Evolutionary conservation across 2,329 filamentous ascomycete genomes (phyloP), one percentile per base, ranked within the genome.

Genomic region (Arachnopeziza araneosa): DNA sequence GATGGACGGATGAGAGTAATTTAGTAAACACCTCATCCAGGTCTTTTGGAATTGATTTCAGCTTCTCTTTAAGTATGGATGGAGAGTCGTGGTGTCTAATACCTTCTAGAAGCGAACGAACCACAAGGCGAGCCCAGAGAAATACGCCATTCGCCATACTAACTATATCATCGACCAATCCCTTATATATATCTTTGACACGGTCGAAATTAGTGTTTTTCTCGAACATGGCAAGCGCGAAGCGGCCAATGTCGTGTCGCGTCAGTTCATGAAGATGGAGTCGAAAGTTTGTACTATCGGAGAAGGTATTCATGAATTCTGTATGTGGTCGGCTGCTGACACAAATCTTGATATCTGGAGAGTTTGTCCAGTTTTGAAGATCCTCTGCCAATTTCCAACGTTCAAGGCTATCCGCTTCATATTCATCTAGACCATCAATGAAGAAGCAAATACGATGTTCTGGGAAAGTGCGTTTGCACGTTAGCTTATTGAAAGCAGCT

Each of bases 371-470:
- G 22, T 63, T 32, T 22, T 59, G 12, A 30, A 59, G 14, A 60
- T 56, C 49, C 50, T 65, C 52, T 55, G 66, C 55, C 17, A 71
- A 24, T 66, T 61, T 21, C 6, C 24, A 19, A 17, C 68, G 56
- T 9, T 70, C 64, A 2, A 62, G 21, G 52, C 68, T 66, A 30
- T 69, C 66, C 0, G 69, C 70, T 8, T 65, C 57, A 51, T 67
- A 73, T 57, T 74, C 71, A 54, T 74, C 72, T 7, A 74, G 60
- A 0, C 67, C 73, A 36, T 75, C 72, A n/a, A 75, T 68, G 44
- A 75, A 74, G 32, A 74, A 66, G 53, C 71, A 75, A 12, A 71
- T 66, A 32, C 62, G 60, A 48, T 63, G 44, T 5, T 54, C 50
- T 1, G 52, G 55, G 17, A 44, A 44, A 14, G 5, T 14, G 6